Percentiles rank a stretch among this genome's conserved stretches.
Conservation (phyloP, 768 basidiomycete species). For the Leucosporidium creatinivorum region DNA sequence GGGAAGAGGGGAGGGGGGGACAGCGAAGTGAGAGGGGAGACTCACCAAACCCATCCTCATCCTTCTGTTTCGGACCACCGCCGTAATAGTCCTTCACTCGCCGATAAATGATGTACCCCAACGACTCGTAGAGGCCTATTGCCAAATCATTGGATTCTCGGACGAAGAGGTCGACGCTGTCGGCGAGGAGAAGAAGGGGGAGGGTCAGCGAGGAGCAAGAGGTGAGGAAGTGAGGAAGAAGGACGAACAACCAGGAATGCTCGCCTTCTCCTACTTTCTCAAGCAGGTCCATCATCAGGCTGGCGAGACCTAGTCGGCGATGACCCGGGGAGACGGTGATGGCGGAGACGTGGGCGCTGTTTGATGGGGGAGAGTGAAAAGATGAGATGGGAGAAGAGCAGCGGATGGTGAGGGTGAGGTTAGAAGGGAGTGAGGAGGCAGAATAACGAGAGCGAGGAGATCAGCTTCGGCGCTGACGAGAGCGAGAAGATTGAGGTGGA, state of each 20-base stretch:
- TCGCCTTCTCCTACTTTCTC: slow-evolving; percentile 74
- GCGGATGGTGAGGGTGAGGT: neutral
- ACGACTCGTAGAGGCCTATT: slow-evolving; percentile 80
- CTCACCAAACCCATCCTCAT: slow-evolving; percentile 87
- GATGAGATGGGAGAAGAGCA: neutral
- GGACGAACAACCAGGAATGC: slow-evolving; percentile 48
- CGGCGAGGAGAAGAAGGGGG: slow-evolving; percentile 44
- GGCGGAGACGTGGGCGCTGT: neutral
- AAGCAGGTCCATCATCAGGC: slow-evolving; percentile 75
- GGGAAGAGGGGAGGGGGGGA: neutral
- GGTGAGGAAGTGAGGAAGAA: neutral
- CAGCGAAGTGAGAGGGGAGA: slow-evolving; percentile 28
- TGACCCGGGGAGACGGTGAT: slow-evolving; percentile 56
- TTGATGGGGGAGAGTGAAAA: neutral
- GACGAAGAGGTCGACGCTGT: slow-evolving; percentile 94
- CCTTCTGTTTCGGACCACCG: slow-evolving; percentile 68
- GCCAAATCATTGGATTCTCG: slow-evolving; percentile 51
- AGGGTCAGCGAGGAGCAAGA: too few relatives aligned
- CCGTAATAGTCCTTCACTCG: slow-evolving; percentile 86
- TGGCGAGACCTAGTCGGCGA: slow-evolving; percentile 76
- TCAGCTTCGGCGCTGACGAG: neutral
- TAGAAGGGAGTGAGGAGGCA: neutral
- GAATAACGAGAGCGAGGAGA: neutral
- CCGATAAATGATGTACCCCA: slow-evolving; percentile 89
- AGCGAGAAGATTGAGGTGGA: slow-evolving; percentile 32